Conservation (phyloP, 1,284 basidiomycete species). For the Ceratobasidium sp. region DNA sequence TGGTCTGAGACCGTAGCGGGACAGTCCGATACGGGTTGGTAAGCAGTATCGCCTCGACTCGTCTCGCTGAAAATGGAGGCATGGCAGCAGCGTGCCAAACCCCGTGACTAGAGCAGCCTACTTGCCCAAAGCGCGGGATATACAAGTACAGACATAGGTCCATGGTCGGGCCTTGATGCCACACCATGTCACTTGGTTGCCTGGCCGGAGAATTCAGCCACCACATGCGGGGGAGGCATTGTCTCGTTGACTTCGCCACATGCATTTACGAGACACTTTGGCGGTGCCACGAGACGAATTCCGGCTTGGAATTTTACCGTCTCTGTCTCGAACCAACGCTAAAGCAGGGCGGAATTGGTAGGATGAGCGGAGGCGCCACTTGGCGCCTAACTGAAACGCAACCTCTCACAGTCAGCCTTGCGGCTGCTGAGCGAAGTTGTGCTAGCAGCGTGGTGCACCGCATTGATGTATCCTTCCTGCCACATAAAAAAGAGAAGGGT, state of each 20-base stretch:
- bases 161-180: conserved; percentile 14
- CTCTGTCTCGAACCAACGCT: conserved; percentile 24
- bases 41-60: conserved; percentile 3
- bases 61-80: not conserved
- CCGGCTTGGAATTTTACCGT: conserved; percentile 21
- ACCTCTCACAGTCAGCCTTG: too few species aligned
- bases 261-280: conserved; percentile 15
- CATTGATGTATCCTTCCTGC: too few species aligned
- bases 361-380: too few species aligned
- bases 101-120: not conserved
- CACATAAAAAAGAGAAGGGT: too few species aligned
- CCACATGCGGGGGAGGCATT: not conserved
- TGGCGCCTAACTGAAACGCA: too few species aligned
- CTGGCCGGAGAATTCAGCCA: not conserved
- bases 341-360: not conserved
- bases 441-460: too few species aligned
- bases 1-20: not conserved
- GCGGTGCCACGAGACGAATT: conserved; percentile 14
- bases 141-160: too few species aligned
- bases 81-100: not conserved
- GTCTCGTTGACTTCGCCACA: not conserved
- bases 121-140: not conserved
- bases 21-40: conserved; percentile 10
- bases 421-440: too few species aligned
- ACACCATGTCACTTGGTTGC: not conserved